Conservation (phyloP, 2,329 filamentous ascomycete species). For the Dactylellina cionopaga region DNA sequence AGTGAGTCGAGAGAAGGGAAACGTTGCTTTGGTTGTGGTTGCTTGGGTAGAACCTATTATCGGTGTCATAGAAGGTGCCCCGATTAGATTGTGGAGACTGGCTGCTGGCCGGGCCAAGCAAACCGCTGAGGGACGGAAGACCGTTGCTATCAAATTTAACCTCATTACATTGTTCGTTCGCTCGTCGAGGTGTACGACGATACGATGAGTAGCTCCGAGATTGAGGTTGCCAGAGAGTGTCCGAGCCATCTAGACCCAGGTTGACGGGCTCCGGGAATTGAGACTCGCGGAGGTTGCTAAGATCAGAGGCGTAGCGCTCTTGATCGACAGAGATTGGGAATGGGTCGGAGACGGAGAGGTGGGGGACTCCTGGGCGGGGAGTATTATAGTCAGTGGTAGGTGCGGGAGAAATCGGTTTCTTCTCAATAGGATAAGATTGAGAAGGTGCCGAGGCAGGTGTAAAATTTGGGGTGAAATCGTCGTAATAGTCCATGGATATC, state of each 20-base stretch:
- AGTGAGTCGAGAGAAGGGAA: constrained; percentile 31
- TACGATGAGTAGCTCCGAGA: constrained; percentile 32
- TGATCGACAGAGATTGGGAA: constrained; percentile 48
- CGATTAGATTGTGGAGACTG: background rate
- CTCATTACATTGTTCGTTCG: constrained; percentile 6
- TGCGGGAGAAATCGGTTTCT: background rate
- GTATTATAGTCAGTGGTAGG: background rate
- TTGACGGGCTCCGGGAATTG: constrained; percentile 42
- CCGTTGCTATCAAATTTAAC: constrained; percentile 26
- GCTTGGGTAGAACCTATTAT: constrained; percentile 35
- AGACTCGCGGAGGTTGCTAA: constrained; percentile 35
- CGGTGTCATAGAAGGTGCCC: constrained; percentile 25
- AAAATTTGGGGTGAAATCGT: constrained; percentile 34
- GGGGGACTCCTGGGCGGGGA: constrained; percentile 23
- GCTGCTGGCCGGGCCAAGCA: background rate
- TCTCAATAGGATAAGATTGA: background rate
- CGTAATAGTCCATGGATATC: constrained; percentile 48
- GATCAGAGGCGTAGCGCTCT: constrained; percentile 29
- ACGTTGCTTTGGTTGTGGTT: constrained; percentile 32
- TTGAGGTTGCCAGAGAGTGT: constrained; percentile 30
- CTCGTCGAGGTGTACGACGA: constrained; percentile 24
- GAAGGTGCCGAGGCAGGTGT: constrained; percentile 10
- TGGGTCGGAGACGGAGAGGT: constrained; percentile 40
- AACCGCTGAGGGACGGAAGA: constrained; percentile 34
- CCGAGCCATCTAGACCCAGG: constrained; percentile 27